phyloP scores from a whole-genome alignment of 2,329 filamentous ascomycete species.

The Chaetomiaceae sp. region DNA sequence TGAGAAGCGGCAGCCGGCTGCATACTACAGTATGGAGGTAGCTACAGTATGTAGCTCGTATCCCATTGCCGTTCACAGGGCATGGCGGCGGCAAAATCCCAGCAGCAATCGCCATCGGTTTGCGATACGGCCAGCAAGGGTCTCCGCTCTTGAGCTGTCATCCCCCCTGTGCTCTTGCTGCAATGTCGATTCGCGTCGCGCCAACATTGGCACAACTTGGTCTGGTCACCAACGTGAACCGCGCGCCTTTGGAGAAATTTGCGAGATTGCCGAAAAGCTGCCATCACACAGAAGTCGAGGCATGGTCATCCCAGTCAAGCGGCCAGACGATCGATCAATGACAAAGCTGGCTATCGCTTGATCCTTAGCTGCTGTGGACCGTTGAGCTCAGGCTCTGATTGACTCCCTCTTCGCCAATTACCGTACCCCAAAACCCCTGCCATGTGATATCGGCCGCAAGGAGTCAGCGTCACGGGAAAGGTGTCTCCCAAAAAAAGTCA shows the following conservation, averaged over 20 bases:
- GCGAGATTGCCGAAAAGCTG: slow-evolving; percentile 11
- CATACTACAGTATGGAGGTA: no score
- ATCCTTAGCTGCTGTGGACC: slow-evolving; percentile 19
- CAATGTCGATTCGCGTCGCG: slow-evolving; percentile 2
- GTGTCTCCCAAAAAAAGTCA: no score
- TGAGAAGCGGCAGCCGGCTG: no score
- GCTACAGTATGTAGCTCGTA: no score
- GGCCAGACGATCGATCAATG: slow-evolving; percentile 17
- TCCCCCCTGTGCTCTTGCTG: no score
- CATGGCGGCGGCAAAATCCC: no score
- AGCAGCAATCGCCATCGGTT: no score
- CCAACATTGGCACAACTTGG: not conserved
- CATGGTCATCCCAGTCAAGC: not conserved
- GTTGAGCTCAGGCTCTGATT: slow-evolving; percentile 15
- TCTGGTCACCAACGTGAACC: slow-evolving; percentile 6
- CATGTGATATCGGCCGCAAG: slow-evolving; percentile 23
- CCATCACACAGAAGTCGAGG: slow-evolving; percentile 1
- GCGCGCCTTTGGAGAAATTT: slow-evolving; percentile 7
- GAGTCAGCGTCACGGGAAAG: not conserved
- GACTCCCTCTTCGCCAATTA: slow-evolving; percentile 20
- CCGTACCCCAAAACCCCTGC: slow-evolving; percentile 6
- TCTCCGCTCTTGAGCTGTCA: slow-evolving; percentile 9
- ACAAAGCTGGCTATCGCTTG: slow-evolving; percentile 12
- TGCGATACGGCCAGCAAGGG: no score
- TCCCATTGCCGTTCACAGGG: no score